Percentiles rank a stretch among this genome's conserved stretches.
Evolutionary conservation across 73 alveolate species (phyloP).

Genomic region (Tetrahymena elliotti): DNA sequence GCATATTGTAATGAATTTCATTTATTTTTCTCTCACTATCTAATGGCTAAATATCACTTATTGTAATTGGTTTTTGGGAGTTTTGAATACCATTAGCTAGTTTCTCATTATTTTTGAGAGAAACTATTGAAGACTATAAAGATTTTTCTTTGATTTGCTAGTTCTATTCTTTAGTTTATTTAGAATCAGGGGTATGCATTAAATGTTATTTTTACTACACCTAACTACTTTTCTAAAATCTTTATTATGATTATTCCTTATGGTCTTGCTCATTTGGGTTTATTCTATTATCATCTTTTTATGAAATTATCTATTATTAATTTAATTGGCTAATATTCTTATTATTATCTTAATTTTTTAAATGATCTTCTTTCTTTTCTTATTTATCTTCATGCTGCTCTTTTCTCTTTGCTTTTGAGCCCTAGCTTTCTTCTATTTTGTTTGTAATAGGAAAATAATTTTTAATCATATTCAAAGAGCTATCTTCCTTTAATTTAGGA

Average conservation of each 20-base stretch:
- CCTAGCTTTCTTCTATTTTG: not conserved
- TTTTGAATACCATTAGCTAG: not conserved
- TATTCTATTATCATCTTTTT: not conserved
- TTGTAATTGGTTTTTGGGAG: not conserved
- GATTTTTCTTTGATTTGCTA: not conserved
- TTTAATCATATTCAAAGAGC: not conserved
- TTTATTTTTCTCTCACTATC: not conserved
- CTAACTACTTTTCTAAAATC: not conserved
- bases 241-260: too few relatives aligned
- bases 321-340: not conserved
- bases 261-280: not conserved
- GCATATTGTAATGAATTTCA: not conserved
- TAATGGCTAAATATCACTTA: not conserved
- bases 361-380: not conserved
- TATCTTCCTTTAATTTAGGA: not conserved
- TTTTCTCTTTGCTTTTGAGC: too few relatives aligned
- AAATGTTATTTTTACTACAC: too few relatives aligned
- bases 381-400: not conserved
- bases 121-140: not conserved
- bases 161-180: not conserved
- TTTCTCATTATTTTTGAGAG: not conserved
- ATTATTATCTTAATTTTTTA: not conserved
- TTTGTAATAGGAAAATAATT: not conserved
- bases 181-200: not conserved
- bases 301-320: too few relatives aligned